A percentile compares a stretch with the other conserved stretches of the same genome.
Evolutionary conservation across 1,284 basidiomycete genomes (phyloP).

Genomic region (Porogramme epimiltina): DNA sequence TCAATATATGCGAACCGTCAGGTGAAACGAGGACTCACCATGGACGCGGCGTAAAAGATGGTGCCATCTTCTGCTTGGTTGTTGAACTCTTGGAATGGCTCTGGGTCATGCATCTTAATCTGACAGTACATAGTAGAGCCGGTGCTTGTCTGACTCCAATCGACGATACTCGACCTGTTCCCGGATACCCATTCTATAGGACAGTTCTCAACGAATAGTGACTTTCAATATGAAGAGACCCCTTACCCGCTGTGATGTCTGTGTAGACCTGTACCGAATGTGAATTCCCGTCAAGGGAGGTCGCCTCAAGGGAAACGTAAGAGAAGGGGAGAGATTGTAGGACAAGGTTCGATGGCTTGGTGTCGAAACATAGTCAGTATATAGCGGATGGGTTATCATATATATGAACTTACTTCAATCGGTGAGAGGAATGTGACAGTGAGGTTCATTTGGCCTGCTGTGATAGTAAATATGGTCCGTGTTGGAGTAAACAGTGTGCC

Average conservation of each 20-base stretch:
- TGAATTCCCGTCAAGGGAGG: neutral
- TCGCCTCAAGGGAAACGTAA: neutral
- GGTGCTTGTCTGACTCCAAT: neutral
- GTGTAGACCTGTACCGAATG: neutral
- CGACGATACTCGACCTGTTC: neutral
- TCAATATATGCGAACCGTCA: neutral
- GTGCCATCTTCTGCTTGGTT: neutral
- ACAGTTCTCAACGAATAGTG: neutral
- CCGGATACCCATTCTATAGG: neutral
- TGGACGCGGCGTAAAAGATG: neutral
- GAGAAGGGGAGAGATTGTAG: neutral
- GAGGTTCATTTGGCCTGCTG: neutral
- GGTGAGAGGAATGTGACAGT: constrained; percentile 1
- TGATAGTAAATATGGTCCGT: neutral
- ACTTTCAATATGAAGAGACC: neutral
- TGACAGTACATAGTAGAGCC: neutral
- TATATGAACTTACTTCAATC: neutral
- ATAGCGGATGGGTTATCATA: no score
- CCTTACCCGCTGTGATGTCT: neutral
- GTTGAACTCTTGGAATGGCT: neutral
- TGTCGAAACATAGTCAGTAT: no score
- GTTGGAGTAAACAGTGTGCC: neutral
- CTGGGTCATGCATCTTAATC: neutral
- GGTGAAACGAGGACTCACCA: neutral
- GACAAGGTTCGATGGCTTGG: neutral